Percentiles rank a stretch among this genome's conserved stretches.
Conservation (phyloP, 176 grass and related monocot genomes). For the Avena eriantha region DNA sequence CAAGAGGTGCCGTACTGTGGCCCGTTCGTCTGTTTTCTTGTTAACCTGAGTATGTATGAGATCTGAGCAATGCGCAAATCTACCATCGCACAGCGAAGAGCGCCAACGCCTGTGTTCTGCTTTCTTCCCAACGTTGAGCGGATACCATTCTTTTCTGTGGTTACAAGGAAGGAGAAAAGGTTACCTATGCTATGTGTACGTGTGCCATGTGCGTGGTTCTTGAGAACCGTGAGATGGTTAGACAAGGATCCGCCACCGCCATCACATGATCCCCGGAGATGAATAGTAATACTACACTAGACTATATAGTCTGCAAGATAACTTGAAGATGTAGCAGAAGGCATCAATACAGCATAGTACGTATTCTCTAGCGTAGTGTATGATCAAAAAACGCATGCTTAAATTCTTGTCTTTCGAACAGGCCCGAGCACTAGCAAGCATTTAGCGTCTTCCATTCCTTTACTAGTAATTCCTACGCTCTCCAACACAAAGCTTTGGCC, state of each 20-base stretch:
- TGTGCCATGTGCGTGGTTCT: conserved; percentile 14
- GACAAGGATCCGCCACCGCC: conserved; percentile 37
- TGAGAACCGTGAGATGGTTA: conserved; percentile 18
- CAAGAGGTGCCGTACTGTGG: not conserved
- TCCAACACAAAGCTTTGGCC: conserved; percentile 13
- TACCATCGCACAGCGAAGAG: not conserved
- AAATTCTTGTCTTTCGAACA: not conserved
- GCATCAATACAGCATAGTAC: not conserved
- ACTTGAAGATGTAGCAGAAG: not conserved
- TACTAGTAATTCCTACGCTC: not conserved
- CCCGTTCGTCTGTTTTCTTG: not conserved
- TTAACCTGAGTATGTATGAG: not conserved
- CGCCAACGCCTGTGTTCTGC: not conserved
- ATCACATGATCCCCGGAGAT: not conserved
- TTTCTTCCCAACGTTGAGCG: not conserved
- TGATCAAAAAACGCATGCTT: not conserved
- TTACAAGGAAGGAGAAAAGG: conserved; percentile 8
- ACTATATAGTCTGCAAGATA: not conserved
- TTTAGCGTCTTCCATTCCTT: not conserved
- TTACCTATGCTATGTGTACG: not conserved
- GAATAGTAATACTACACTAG: not conserved
- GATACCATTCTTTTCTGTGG: conserved; percentile 1
- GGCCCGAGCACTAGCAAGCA: conserved; percentile 8
- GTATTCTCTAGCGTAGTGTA: not conserved
- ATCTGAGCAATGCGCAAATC: not conserved